Conservation (phyloP, 2,329 filamentous ascomycete genomes). For the Daldinia sp. region DNA sequence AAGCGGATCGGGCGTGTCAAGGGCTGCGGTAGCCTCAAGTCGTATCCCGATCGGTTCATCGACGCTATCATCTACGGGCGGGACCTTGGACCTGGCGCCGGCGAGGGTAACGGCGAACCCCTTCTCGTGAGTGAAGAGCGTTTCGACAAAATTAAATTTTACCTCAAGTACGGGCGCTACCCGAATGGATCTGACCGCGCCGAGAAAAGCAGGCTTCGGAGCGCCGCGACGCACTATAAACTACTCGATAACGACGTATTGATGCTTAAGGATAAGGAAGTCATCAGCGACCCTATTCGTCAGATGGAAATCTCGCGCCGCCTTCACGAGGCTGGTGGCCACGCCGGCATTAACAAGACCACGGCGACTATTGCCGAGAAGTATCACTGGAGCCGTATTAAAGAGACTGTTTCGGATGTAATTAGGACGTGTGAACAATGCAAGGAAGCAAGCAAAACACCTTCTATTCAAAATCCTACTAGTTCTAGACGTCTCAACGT, state of each 20-base stretch:
- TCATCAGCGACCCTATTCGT: conserved; percentile 85
- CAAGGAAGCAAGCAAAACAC: conserved; percentile 76
- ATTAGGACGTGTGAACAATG: conserved; percentile 92
- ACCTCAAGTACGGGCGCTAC: conserved; percentile 93
- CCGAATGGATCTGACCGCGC: conserved; percentile 91
- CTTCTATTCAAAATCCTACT: conserved; percentile 37
- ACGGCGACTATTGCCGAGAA: conserved; percentile 92
- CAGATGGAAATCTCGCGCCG: conserved; percentile 89
- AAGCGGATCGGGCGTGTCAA: conserved; percentile 89
- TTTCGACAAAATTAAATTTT: conserved; percentile 98
- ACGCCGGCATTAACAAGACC: conserved; percentile 98
- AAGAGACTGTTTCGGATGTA: conserved; percentile 94
- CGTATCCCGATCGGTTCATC: conserved; percentile 72
- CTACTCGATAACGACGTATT: conserved; percentile 79
- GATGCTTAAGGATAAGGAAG: conserved; percentile 98
- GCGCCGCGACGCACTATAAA: conserved; percentile 94
- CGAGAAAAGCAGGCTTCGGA: conserved; percentile 93
- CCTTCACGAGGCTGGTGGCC: conserved; percentile 74
- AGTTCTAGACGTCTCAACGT: conserved; percentile 36
- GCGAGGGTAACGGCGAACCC: conserved; percentile 63
- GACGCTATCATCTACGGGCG: conserved; percentile 83
- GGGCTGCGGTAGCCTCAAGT: conserved; percentile 73
- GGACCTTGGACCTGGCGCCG: conserved; percentile 58
- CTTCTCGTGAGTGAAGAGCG: conserved; percentile 92
- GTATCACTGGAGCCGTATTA: conserved; percentile 98